Evolutionary conservation across 1,284 basidiomycete species (phyloP).

Genomic region (Cutaneotrichosporon curvatum): DNA sequence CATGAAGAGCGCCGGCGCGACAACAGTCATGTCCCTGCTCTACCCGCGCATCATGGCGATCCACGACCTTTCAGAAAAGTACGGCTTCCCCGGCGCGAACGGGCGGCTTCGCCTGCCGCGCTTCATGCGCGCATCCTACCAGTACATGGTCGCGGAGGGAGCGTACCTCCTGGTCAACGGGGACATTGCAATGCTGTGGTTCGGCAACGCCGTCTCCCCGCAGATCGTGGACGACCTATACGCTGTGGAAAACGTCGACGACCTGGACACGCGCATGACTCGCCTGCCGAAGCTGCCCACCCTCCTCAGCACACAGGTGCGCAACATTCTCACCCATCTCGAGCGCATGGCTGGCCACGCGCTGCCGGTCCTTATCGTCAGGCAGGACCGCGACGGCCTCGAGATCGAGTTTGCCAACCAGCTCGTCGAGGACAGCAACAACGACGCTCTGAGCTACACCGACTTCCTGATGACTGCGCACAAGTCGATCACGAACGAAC

Average conservation of each 20-base stretch:
- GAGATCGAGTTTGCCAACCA: constrained; percentile 97
- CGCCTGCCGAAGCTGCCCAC: constrained; percentile 68
- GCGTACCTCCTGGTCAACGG: constrained; percentile 92
- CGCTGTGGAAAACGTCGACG: constrained; percentile 68
- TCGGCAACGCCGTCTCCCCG: constrained; percentile 74
- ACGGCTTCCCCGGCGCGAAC: constrained; percentile 56
- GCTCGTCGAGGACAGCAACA: constrained; percentile 95
- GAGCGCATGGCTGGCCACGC: constrained; percentile 58
- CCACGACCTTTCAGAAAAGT: constrained; percentile 70
- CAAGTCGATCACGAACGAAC: constrained; percentile 45
- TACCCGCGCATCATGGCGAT: constrained; percentile 87
- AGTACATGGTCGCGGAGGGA: constrained; percentile 83
- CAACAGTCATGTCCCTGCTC: constrained; percentile 66
- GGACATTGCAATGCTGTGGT: constrained; percentile 83
- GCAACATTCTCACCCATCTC: constrained; percentile 71
- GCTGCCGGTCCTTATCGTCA: constrained; percentile 67
- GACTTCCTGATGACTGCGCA: constrained; percentile 54
- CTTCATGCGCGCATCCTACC: constrained; percentile 75
- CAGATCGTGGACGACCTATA: constrained; percentile 80
- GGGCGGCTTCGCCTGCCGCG: constrained; percentile 65
- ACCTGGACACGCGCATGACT: constrained; percentile 66
- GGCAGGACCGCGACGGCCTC: constrained; percentile 87
- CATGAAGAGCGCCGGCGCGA: constrained; percentile 53
- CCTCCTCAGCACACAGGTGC: constrained; percentile 72
- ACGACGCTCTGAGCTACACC: constrained; percentile 80